These are phyloP conservation scores for Acarospora socialis DNA, from an alignment of 2,329 filamentous ascomycete genomes.

Conservation along the genomic window DNA sequence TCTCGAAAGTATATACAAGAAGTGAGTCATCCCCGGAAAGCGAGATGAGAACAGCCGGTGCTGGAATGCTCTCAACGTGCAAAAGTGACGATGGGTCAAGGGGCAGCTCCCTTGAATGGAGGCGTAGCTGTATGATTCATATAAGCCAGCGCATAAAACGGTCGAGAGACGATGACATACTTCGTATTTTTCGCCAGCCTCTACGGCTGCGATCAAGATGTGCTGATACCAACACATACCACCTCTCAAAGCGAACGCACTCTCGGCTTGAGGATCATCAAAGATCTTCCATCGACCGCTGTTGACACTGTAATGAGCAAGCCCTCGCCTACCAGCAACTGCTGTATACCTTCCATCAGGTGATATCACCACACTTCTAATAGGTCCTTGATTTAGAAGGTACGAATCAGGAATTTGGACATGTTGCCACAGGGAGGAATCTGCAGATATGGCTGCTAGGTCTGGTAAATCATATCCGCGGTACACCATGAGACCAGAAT, in stretches of 20 bases:
- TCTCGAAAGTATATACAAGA: conserved; percentile 93
- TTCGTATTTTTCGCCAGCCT: conserved; percentile 67
- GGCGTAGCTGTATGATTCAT: conserved; percentile 55
- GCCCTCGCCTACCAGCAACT: conserved; percentile 79
- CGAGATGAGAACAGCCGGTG: conserved; percentile 79
- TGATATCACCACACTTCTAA: conserved; percentile 74
- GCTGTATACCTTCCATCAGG: conserved; percentile 88
- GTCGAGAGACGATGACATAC: conserved; percentile 22
- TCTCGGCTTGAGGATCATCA: conserved; percentile 63
- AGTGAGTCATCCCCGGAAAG: conserved; percentile 87
- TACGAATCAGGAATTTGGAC: conserved; percentile 74
- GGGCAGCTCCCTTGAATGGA: conserved; percentile 76
- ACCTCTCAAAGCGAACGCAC: conserved; percentile 80
- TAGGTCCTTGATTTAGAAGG: conserved; percentile 84
- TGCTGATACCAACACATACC: conserved; percentile 99
- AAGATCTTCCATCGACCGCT: conserved; percentile 96
- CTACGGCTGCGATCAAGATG: conserved; percentile 84
- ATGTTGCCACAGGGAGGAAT: conserved; percentile 90
- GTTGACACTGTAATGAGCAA: conserved; percentile 90
- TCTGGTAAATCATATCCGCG: conserved; percentile 84
- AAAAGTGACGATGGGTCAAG: conserved; percentile 61
- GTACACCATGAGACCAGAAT: conserved; percentile 79
- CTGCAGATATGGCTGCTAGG: conserved; percentile 78
- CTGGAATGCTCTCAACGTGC: conserved; percentile 62
- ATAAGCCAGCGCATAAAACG: conserved; percentile 9